Base-by-base conservation (phyloP, 1,284 basidiomycete genomes). In the Lentinus polychrous region DNA sequence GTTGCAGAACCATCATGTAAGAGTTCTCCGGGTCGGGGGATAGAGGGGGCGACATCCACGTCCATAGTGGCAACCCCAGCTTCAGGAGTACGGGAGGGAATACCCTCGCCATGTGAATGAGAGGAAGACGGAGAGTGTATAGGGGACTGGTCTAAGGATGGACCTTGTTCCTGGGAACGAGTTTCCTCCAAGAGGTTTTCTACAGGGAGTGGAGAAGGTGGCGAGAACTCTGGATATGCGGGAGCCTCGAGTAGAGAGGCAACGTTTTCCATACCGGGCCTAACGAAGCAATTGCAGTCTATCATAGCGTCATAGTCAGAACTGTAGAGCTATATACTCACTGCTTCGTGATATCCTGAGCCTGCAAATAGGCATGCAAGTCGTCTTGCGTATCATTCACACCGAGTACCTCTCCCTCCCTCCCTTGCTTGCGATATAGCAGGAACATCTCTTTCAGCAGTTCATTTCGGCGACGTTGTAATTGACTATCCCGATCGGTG, bases 401-500 rank as follows among this genome's bases (percentile, higher is more conserved):
- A 40, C 12, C 20, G 18, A 40, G 39, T 20, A 40, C 39, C 12
- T 40, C 39, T 14, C 39, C 39, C 22, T 40, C 39, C 18, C 17
- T 17, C 17, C 39, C 39, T 56, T 75, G 74, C 53, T 70, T 69
- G 51, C 70, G 73, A 37, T 84, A 71, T 67, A 87, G 74, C 45
- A 68, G 64, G 64, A 78, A 83, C 78, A 87, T 79, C 62, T 86
- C 76, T 43, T 73, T 72, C 57, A 87, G 72, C 44, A 87, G 71
- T 46, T 70, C 78, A 77, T 83, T 80, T 61, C 84, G 70, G 55
- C 76, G 78, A 46, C 73, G 66, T 43, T 76, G 66, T 51, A 87
- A 80, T 54, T 70, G 71, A 60, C 85, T 87, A 50, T 14, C 27
- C 10, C 15, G 20, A 33, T 2, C 17, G 17, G 18, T 20, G 39